Percentiles rank a stretch among this genome's conserved stretches.
Evolutionary conservation across 1,284 basidiomycete genomes (phyloP).

Genomic region (Ganoderma meredithae): DNA sequence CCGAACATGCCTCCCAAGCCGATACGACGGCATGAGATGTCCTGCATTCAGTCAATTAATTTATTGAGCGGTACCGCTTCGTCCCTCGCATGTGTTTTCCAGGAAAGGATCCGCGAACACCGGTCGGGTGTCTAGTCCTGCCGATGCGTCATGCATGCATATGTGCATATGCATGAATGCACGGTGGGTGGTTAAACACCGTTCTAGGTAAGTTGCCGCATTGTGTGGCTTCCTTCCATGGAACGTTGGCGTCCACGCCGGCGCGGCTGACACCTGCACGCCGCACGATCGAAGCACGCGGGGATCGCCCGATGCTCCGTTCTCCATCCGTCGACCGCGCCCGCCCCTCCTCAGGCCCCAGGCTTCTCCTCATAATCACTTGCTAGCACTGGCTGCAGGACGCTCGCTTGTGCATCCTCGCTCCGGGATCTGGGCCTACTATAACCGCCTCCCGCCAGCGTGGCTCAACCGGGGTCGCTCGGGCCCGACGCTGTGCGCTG

Average conservation of each 20-base stretch:
- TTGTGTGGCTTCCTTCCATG: neutral
- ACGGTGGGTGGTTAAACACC: constrained; percentile 3
- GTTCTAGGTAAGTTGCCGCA: constrained; percentile 1
- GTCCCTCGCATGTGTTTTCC: neutral
- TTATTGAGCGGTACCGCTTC: no score
- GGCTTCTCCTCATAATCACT: no score
- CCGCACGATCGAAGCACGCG: neutral
- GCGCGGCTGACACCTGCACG: neutral
- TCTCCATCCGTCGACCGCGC: neutral
- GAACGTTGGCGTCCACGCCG: neutral
- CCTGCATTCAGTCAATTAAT: neutral
- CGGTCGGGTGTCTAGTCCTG: neutral
- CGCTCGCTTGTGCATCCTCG: neutral
- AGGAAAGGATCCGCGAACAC: neutral
- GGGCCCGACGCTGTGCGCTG: neutral
- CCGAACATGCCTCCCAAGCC: neutral
- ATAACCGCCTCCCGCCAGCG: neutral
- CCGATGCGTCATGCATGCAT: neutral
- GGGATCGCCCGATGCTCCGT: neutral
- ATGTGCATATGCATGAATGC: neutral
- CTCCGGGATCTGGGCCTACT: neutral
- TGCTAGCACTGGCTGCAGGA: neutral
- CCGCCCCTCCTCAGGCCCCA: neutral
- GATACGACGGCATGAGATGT: neutral
- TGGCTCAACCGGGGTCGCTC: neutral